These are phyloP conservation scores for Basipetospora sp. DNA, from an alignment of 2,329 filamentous ascomycete species.

Conservation along the genomic window DNA sequence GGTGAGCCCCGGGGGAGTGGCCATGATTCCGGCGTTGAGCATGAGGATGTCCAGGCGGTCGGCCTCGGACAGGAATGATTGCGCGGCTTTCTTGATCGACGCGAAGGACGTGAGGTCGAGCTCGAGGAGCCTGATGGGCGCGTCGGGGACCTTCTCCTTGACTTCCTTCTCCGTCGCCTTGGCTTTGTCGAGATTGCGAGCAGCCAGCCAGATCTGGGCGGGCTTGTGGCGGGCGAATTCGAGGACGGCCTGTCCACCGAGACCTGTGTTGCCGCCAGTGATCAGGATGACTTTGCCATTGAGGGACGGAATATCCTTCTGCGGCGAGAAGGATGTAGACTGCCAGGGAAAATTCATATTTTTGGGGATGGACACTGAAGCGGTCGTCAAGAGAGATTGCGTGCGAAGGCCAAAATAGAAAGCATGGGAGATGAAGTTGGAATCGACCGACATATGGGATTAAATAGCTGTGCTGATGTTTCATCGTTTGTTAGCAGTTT, in stretches of 20 bases:
- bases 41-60: conserved; percentile 28
- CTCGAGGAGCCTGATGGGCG: neutral
- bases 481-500: too few species aligned
- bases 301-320: conserved; percentile 28
- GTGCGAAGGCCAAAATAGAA: too few species aligned
- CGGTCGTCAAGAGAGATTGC: too few species aligned
- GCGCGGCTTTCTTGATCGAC: conserved; percentile 26
- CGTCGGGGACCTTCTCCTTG: conserved; percentile 11
- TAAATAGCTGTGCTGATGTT: too few species aligned
- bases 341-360: neutral
- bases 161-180: conserved; percentile 24
- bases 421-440: too few species aligned
- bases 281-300: conserved; percentile 34
- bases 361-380: too few species aligned
- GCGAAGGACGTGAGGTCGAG: conserved; percentile 30
- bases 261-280: conserved; percentile 30
- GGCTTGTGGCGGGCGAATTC: conserved; percentile 12
- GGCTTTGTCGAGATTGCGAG: conserved; percentile 22
- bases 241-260: conserved; percentile 15
- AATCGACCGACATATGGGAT: too few species aligned
- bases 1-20: conserved; percentile 20
- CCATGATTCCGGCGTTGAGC: conserved; percentile 29
- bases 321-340: conserved; percentile 17
- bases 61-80: conserved; percentile 19
- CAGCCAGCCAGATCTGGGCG: conserved; percentile 13